Evolutionary conservation across 108 stramenopile species (phyloP), one percentile per base, ranked within the genome.

Genomic region (Mediolabrus comicus): DNA sequence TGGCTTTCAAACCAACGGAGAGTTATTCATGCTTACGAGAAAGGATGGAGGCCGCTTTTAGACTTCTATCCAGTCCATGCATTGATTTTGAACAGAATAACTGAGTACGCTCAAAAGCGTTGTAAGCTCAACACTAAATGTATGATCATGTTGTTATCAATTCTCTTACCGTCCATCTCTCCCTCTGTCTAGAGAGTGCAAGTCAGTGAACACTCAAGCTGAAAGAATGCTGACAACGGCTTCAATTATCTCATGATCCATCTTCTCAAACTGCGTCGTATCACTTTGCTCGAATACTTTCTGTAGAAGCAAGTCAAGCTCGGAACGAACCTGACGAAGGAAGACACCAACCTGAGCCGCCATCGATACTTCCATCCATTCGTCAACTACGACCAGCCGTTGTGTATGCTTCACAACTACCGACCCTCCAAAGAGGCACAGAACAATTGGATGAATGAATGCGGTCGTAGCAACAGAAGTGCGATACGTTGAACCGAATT

Each of bases 271-370:
- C 46, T 62, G 34, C 3, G 43, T 68, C 22, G 27, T 34, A 30
- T 68, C 59, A 3, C 59, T 41, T 8, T 53, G 54, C 36, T 62
- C 38, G 24, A 75, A 59, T 53, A 75, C 62, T 55, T 34, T 68
- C 35, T 68, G 59, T 30, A 75, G 46, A 9, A 75, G 25, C 34
- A 62, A 6, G 32, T 56, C 53, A 4, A 75, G 7, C 35, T 68
- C 28, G 1, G 73, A 67, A 28, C 63, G 53, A 3, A 88, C 31
- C 59, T 88, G 78, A 62, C 75, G 69, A 2, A 92, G 62, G 26
- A 83, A 71, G 26, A 88, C 87, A 24, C 86, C 84, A 43, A 80
- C 77, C 61, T 92, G 85, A n/a, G 88, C 86, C 14, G 85, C 85
- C 67, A 90, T 84, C 13, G 49, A 46, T 6, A 92, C 31, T 27